Conservation (phyloP, 2,329 filamentous ascomycete species). For the Pseudodiploospora longispora region DNA sequence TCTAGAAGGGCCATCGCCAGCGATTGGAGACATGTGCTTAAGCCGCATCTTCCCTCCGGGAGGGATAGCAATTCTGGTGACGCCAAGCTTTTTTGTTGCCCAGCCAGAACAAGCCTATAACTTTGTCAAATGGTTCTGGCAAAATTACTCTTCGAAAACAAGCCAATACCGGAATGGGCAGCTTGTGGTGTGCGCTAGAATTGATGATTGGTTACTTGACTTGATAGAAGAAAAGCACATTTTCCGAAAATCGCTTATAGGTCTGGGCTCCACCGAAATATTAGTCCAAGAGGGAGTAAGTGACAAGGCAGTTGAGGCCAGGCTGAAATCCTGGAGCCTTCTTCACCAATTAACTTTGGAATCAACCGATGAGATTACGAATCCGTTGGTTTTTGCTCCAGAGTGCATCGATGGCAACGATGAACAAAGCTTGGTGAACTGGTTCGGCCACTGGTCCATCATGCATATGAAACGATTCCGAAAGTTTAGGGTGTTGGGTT, state of each 20-base stretch:
- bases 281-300: background rate
- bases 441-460: constrained; percentile 53
- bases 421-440: constrained; percentile 55
- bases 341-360: constrained; percentile 12
- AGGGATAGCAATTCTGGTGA: constrained; percentile 25
- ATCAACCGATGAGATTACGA: constrained; percentile 8
- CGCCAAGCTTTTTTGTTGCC: constrained; percentile 33
- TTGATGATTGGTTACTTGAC: constrained; percentile 22
- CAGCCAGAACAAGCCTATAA: constrained; percentile 25
- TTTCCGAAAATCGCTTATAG: too few relatives aligned
- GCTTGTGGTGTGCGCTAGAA: constrained; percentile 21
- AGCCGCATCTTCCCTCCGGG: constrained; percentile 23
- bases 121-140: constrained; percentile 29
- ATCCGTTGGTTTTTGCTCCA: constrained; percentile 38
- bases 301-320: constrained; percentile 11
- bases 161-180: constrained; percentile 11
- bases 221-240: constrained; percentile 11
- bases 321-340: constrained; percentile 15
- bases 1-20: background rate
- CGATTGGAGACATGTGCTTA: constrained; percentile 17
- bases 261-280: too few relatives aligned
- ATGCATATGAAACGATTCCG: constrained; percentile 41
- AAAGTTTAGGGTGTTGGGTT: constrained; percentile 49
- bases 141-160: constrained; percentile 12
- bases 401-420: constrained; percentile 46